Conservation (phyloP, 805 yeast species). For the Wickerhamomyces ciferrii region DNA sequence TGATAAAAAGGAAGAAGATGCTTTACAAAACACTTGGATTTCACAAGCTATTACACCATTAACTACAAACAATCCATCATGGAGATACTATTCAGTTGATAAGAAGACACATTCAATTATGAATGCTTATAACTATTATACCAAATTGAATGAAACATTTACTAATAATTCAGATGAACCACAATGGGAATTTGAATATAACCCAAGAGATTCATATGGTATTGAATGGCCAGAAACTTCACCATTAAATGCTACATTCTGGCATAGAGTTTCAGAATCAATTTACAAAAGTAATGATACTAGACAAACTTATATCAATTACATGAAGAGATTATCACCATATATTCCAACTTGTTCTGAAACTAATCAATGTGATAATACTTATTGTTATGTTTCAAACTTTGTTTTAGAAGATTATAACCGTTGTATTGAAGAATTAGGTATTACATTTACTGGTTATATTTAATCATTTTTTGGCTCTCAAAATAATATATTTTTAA, state of each 20-base stretch:
- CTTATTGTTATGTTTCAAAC: background rate
- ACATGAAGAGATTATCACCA: slow-evolving; percentile 51
- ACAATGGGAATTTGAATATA: slow-evolving; percentile 57
- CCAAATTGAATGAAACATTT: slow-evolving; percentile 55
- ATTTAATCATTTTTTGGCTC: background rate
- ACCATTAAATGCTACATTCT: background rate
- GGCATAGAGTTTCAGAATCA: slow-evolving; percentile 31
- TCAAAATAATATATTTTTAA: slow-evolving; percentile 29
- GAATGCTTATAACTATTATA: slow-evolving; percentile 54
- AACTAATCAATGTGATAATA: slow-evolving; percentile 12
- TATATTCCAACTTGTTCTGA: slow-evolving; percentile 41
- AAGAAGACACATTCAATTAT: slow-evolving; percentile 51
- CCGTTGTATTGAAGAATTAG: background rate
- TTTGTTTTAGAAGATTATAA: background rate
- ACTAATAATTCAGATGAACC: slow-evolving; percentile 50
- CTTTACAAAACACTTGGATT: slow-evolving; percentile 57
- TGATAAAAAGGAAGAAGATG: slow-evolving; percentile 36
- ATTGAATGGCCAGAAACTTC: slow-evolving; percentile 49
- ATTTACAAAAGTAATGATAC: slow-evolving; percentile 36
- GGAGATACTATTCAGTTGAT: slow-evolving; percentile 71
- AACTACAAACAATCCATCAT: slow-evolving; percentile 56
- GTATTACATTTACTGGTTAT: background rate
- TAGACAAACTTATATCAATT: slow-evolving; percentile 44
- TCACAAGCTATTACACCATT: slow-evolving; percentile 64
- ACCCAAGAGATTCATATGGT: slow-evolving; percentile 53